phyloP scores from a whole-genome alignment of 202 grass and related monocot genomes.

The Saccharum hybrid region DNA sequence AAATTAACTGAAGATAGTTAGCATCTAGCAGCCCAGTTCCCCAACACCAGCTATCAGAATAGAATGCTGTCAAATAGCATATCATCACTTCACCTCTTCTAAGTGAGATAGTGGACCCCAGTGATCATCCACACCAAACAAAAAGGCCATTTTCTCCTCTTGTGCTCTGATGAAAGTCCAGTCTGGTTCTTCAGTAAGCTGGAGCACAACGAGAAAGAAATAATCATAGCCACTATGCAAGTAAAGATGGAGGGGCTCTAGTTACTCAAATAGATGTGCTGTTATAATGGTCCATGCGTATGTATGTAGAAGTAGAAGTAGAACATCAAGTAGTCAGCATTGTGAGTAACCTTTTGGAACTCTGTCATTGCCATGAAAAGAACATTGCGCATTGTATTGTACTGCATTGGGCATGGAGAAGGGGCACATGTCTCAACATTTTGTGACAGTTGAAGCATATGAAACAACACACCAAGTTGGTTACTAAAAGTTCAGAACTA shows the following conservation, averaged over 20 bases:
- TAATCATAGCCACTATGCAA: slow-evolving; percentile 26
- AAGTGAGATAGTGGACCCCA: slow-evolving; percentile 83
- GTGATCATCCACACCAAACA: slow-evolving; percentile 84
- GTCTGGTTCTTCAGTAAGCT: slow-evolving; percentile 83
- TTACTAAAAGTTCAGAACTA: slow-evolving; percentile 38
- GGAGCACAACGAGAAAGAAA: slow-evolving; percentile 29
- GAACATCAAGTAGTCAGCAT: not conserved
- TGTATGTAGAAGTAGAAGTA: not conserved
- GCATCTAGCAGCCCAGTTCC: not conserved
- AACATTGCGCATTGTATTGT: slow-evolving; percentile 80
- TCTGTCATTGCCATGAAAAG: slow-evolving; percentile 97
- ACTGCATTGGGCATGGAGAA: slow-evolving; percentile 58
- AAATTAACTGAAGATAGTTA: slow-evolving; percentile 19
- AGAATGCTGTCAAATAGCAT: slow-evolving; percentile 18
- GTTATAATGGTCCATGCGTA: not conserved
- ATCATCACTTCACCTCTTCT: slow-evolving; percentile 70
- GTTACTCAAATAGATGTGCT: slow-evolving; percentile 1
- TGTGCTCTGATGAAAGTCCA: slow-evolving; percentile 76
- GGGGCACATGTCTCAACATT: not conserved
- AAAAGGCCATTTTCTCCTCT: slow-evolving; percentile 65
- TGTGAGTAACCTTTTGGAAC: slow-evolving; percentile 66
- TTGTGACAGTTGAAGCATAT: slow-evolving; percentile 8
- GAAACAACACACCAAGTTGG: not conserved
- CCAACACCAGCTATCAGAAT: not conserved
- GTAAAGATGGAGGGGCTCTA: slow-evolving; percentile 23